A percentile compares a stretch with the other conserved stretches of the same genome.
phyloP scores from a whole-genome alignment of 2,329 filamentous ascomycete species.

The Cryphonectria radicalis region DNA sequence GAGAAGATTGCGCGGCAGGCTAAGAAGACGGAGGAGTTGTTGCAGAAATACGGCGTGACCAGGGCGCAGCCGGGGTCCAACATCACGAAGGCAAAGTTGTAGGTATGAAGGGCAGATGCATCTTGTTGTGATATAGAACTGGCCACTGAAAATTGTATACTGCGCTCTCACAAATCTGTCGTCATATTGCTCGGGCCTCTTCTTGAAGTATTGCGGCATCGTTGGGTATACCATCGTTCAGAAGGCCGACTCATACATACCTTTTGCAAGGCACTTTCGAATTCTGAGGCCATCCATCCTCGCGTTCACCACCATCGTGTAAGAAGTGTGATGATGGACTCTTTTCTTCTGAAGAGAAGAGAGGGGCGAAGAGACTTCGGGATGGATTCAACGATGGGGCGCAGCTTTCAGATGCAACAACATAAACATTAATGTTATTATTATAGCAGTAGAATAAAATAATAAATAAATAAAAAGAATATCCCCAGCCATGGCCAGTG shows the following conservation, averaged over 20 bases:
- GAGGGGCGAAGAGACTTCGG: neutral
- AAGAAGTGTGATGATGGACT: no score
- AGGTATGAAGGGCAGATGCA: slow-evolving; percentile 18
- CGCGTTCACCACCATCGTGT: no score
- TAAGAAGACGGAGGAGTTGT: slow-evolving; percentile 66
- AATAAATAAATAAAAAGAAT: neutral
- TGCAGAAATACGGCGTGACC: slow-evolving; percentile 60
- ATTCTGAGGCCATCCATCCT: no score
- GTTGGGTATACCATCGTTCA: neutral
- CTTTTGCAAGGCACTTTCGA: no score
- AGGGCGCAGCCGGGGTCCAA: slow-evolving; percentile 55
- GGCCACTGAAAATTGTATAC: neutral
- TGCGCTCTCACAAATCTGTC: neutral
- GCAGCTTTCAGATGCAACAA: neutral
- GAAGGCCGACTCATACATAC: neutral
- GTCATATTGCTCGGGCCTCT: neutral
- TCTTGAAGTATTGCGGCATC: neutral
- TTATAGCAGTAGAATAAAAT: no score
- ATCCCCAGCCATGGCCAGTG: neutral
- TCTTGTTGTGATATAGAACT: neutral
- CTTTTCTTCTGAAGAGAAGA: neutral
- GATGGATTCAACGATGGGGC: neutral
- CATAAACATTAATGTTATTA: neutral
- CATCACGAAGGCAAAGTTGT: slow-evolving; percentile 55
- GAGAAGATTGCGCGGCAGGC: slow-evolving; percentile 67